Evolutionary conservation across 345 rosid species (phyloP).

Genomic region (Syzygium grande): DNA sequence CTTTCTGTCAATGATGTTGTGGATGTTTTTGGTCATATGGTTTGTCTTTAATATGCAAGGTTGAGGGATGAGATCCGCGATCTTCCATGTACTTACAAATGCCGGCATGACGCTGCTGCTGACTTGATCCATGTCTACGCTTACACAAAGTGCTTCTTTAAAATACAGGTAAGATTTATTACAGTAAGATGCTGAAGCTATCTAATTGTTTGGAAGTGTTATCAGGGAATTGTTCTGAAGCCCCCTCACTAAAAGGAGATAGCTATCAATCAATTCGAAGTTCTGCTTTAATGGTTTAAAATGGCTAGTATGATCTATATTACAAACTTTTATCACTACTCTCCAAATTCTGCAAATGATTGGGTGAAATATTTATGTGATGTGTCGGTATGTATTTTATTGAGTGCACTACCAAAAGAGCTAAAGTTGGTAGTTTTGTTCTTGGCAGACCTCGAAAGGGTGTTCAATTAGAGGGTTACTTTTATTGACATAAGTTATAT

Average conservation of each 20-base stretch:
- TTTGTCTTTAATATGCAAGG: conserved; percentile 30
- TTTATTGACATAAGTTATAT: neutral
- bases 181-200: neutral
- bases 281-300: neutral
- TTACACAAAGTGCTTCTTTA: conserved; percentile 73
- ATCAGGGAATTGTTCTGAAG: neutral
- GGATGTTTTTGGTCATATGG: neutral
- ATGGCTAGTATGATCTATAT: neutral
- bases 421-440: neutral
- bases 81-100: conserved; percentile 87
- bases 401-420: neutral
- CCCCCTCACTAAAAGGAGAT: neutral
- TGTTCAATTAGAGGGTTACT: neutral
- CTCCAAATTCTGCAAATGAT: neutral
- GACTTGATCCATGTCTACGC: conserved; percentile 95
- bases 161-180: conserved; percentile 54
- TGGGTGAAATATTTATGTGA: neutral
- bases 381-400: neutral
- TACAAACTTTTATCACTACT: neutral
- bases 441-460: neutral
- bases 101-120: conserved; percentile 98
- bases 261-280: neutral
- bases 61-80: conserved; percentile 88
- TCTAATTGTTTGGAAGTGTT: neutral
- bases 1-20: neutral